phyloP scores from a whole-genome alignment of 176 grass and related monocot species.

The Alopecurus myosuroides region DNA sequence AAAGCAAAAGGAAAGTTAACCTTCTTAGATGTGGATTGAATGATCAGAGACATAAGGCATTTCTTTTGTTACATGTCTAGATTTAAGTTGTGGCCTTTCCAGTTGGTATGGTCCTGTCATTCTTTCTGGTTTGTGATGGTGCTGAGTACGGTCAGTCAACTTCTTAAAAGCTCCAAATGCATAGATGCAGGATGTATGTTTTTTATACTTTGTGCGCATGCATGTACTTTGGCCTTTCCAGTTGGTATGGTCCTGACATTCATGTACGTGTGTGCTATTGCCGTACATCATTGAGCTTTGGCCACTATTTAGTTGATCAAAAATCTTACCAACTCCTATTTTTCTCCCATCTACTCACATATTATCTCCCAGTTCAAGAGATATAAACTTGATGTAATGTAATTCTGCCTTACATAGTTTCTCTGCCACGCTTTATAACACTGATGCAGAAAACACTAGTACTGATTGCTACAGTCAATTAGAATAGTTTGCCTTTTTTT shows the following conservation, averaged over 20 bases:
- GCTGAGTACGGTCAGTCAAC: too few species aligned
- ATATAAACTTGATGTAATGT: neutral
- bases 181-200: constrained; percentile 5
- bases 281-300: neutral
- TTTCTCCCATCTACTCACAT: neutral
- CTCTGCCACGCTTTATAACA: neutral
- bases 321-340: neutral
- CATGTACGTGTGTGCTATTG: neutral
- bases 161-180: neutral
- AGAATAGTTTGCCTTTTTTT: too few species aligned
- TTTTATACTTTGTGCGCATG: constrained; percentile 26
- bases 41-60: neutral
- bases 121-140: too few species aligned
- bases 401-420: neutral
- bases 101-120: too few species aligned
- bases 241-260: too few species aligned
- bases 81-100: constrained; percentile 1
- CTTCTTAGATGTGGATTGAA: too few species aligned
- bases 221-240: neutral
- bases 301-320: neutral
- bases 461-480: too few species aligned
- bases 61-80: neutral
- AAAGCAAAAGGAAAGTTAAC: too few species aligned
- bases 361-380: neutral
- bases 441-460: neutral